Base-by-base conservation (phyloP, 768 basidiomycete species). In the Zangia roseola region DNA sequence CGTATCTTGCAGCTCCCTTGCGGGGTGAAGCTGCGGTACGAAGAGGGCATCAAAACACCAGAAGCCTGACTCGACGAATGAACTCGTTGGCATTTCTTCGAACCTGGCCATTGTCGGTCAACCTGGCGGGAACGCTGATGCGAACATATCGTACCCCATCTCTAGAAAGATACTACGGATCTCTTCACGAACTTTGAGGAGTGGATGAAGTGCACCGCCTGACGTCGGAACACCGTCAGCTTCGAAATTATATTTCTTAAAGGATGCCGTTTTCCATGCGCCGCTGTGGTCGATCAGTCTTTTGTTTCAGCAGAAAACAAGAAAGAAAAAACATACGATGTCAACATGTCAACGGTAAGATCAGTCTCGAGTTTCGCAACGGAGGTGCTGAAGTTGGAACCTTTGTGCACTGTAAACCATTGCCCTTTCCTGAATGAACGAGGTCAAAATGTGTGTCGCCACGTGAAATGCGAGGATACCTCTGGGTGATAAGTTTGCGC, bases 41-140 rank as follows among this genome's bases (percentile, higher is more conserved):
- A 95, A 99, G 56, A 99, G 78, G 2, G 94, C 84, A 68, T 99
- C 97, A 71, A 99, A 98, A 67, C 94, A 97, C 97, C 97, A 99
- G 79, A 98, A 99, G 30, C 89, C 90, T 19, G 93, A 95, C 71
- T 99, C 97, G 47, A 99, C 94, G 67, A 92, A 99, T 46, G 86
- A 84, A 42, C 84, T 83, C 9, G 97, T 98, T 13, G 94, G 93
- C 97, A 99, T 99, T 71, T 99, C 97, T 40, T 93, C 86, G 71
- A 98, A 99, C 10, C 95, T 98, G 56, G 40, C 24, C 45, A 38
- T 43, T 21, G 28, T 62, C 37, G 54, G 43, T n/a, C 2, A 33
- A 28, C 21, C 24, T 21, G 23, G 16, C 7, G 12, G 21, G 19
- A 37, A 28, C 20, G 20, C 9, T 25, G 24, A 45, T 6, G 6